These are phyloP conservation scores for Suhomyces anneliseae DNA, from an alignment of 1,139 yeast genomes.

Conservation along the genomic window DNA sequence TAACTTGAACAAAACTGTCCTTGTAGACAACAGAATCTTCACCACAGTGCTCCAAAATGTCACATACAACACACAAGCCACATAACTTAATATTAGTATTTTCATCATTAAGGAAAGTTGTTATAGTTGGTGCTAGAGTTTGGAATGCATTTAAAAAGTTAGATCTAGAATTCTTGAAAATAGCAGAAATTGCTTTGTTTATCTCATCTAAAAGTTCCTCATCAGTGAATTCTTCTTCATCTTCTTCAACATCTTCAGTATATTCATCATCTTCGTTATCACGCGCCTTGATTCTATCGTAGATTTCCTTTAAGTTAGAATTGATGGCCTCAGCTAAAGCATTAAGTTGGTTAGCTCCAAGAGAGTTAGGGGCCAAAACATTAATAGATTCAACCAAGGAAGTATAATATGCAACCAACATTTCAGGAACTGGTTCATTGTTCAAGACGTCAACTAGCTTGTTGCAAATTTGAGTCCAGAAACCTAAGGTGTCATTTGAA, in stretches of 20 bases:
- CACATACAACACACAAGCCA: slow-evolving; percentile 80
- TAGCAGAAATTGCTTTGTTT: slow-evolving; percentile 70
- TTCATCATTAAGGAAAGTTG: slow-evolving; percentile 59
- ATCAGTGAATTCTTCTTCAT: slow-evolving; percentile 84
- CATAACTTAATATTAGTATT: slow-evolving; percentile 70
- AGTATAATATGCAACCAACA: slow-evolving; percentile 74
- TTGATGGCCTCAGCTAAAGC: slow-evolving; percentile 61
- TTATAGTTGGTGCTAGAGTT: slow-evolving; percentile 53
- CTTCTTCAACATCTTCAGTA: slow-evolving; percentile 73
- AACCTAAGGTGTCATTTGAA: slow-evolving; percentile 57
- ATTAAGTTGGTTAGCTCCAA: slow-evolving; percentile 58
- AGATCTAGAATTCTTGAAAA: slow-evolving; percentile 64
- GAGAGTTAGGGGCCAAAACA: slow-evolving; percentile 61
- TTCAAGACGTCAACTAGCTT: slow-evolving; percentile 69
- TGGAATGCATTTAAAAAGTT: slow-evolving; percentile 69
- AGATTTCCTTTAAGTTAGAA: slow-evolving; percentile 64
- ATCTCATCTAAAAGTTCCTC: slow-evolving; percentile 87
- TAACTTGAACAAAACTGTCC: slow-evolving; percentile 60
- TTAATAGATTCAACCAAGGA: slow-evolving; percentile 69
- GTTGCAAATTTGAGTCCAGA: slow-evolving; percentile 74
- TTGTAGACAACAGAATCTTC: slow-evolving; percentile 62
- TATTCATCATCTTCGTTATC: slow-evolving; percentile 72
- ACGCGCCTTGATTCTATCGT: slow-evolving; percentile 70
- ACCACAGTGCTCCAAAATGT: slow-evolving; percentile 78
- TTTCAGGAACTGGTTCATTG: slow-evolving; percentile 82